phyloP scores from a whole-genome alignment of 352 stramenopile genomes.

The Phytophthora boehmeriae region DNA sequence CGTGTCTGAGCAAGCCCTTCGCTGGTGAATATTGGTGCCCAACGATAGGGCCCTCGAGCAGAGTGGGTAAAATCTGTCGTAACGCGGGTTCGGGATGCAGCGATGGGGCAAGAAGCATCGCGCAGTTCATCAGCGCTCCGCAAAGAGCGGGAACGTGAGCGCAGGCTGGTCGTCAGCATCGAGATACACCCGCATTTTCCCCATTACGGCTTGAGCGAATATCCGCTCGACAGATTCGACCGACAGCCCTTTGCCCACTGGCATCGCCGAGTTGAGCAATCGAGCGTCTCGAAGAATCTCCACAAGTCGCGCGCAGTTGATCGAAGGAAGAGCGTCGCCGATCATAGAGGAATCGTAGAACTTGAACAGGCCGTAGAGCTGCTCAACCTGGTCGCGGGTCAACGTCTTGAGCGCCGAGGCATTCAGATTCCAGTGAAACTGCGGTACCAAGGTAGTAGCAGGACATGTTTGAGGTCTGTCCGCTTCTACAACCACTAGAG shows the following conservation, averaged over 20 bases:
- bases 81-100: slow-evolving; percentile 16
- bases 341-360: slow-evolving; percentile 68
- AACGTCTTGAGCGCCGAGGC: slow-evolving; percentile 35
- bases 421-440: slow-evolving; percentile 70
- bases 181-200: slow-evolving; percentile 63
- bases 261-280: slow-evolving; percentile 21
- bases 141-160: slow-evolving; percentile 60
- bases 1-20: slow-evolving; percentile 13
- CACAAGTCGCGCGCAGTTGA: slow-evolving; percentile 48
- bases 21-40: neutral
- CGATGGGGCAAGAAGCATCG: slow-evolving; percentile 38
- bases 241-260: slow-evolving; percentile 3
- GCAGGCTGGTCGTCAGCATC: slow-evolving; percentile 53
- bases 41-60: slow-evolving; percentile 13
- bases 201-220: slow-evolving; percentile 61
- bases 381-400: slow-evolving; percentile 26
- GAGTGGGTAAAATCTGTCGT: slow-evolving; percentile 14
- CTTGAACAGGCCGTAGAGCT: slow-evolving; percentile 58
- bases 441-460: slow-evolving; percentile 22
- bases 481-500: neutral
- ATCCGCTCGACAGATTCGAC: slow-evolving; percentile 39
- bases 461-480: slow-evolving; percentile 22
- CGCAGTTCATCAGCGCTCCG: slow-evolving; percentile 56
- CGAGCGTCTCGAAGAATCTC: slow-evolving; percentile 49
- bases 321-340: slow-evolving; percentile 51